Conservation (phyloP, 208 protist genomes). For the Acanthamoeba polyphaga region DNA sequence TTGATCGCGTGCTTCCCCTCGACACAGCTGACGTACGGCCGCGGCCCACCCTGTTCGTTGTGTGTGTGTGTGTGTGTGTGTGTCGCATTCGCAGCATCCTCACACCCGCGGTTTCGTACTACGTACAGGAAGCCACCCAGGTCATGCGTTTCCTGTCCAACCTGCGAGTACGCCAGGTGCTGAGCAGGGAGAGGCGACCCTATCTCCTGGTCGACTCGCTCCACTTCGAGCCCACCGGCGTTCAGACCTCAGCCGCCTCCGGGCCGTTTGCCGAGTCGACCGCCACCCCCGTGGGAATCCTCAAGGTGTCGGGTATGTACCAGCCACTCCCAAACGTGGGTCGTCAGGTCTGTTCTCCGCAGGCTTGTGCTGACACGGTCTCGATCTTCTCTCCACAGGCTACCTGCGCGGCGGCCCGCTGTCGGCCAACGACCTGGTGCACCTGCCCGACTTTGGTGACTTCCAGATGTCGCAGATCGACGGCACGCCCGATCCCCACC, state of each 20-base stretch:
- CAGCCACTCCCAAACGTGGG: neutral
- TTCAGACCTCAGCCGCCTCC: neutral
- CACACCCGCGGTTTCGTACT: neutral
- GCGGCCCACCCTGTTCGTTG: neutral
- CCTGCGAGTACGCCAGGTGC: conserved; percentile 57
- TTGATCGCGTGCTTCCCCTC: conserved; percentile 61
- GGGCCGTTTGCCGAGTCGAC: conserved; percentile 15
- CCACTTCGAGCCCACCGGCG: conserved; percentile 43
- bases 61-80: neutral
- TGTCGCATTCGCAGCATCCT: neutral
- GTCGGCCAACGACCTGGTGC: conserved; percentile 75
- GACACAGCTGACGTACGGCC: conserved; percentile 70
- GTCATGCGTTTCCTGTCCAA: conserved; percentile 77
- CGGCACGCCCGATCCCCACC: conserved; percentile 56
- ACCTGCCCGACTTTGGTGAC: conserved; percentile 77
- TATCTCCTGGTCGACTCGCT: conserved; percentile 74
- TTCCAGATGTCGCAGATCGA: conserved; percentile 76
- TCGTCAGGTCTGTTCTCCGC: no score
- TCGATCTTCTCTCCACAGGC: neutral
- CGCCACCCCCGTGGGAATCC: conserved; percentile 37
- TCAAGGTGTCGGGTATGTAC: conserved; percentile 68
- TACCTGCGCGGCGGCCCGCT: conserved; percentile 72
- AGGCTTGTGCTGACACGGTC: neutral
- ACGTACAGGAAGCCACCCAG: conserved; percentile 52
- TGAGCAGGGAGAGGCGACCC: conserved; percentile 63